Percentiles rank a stretch among this genome's conserved stretches.
phyloP scores from a whole-genome alignment of 192 early-diverging fungal genomes.

The Chytriomyces confervae region DNA sequence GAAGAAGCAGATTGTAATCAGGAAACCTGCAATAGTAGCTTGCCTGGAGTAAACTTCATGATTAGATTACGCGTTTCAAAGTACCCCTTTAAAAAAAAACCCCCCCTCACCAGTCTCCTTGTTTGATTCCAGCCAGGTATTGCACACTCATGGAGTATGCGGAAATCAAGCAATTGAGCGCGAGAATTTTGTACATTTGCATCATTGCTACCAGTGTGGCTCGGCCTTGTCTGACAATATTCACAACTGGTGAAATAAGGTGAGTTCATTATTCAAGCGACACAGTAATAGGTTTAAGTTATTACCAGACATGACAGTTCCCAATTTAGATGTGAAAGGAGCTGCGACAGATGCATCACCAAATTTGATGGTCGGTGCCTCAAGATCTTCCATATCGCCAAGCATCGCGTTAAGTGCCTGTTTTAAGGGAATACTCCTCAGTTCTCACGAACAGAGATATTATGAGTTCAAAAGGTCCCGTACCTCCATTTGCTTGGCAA shows the following conservation, averaged over 20 bases:
- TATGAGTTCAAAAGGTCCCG: background rate
- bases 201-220: constrained; percentile 97
- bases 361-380: constrained; percentile 95
- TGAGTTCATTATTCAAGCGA: no score
- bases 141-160: constrained; percentile 97
- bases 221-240: constrained; percentile 96
- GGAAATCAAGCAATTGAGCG: constrained; percentile 94
- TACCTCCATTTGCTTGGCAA: constrained; percentile 42
- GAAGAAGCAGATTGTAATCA: constrained; percentile 99
- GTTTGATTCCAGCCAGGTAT: constrained; percentile 98
- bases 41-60: constrained; percentile 51
- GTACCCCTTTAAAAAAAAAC: background rate
- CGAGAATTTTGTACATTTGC: constrained; percentile 99
- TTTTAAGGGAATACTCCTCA: background rate
- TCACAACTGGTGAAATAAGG: constrained; percentile 69
- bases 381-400: constrained; percentile 56
- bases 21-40: constrained; percentile 93
- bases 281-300: no score
- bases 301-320: constrained; percentile 80
- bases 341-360: constrained; percentile 99
- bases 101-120: constrained; percentile 83
- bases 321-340: constrained; percentile 98
- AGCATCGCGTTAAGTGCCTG: constrained; percentile 45
- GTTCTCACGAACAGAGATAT: background rate
- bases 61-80: no score